A percentile compares a stretch with the other conserved stretches of the same genome.
phyloP scores from a whole-genome alignment of 2,329 filamentous ascomycete species.

The Alternaria novae-zelandiae region DNA sequence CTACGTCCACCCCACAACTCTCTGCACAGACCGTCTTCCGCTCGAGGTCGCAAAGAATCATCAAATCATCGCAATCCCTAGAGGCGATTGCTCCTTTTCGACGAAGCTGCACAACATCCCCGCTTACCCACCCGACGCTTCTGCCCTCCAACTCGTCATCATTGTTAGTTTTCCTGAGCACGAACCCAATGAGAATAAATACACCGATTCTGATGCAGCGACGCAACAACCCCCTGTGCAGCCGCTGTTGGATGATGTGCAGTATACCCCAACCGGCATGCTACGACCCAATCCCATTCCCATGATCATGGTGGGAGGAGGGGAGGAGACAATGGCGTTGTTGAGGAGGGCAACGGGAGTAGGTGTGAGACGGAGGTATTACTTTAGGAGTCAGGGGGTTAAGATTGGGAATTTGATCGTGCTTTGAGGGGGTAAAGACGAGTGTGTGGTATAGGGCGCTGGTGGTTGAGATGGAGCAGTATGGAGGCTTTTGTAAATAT shows the following conservation, averaged over 20 bases:
- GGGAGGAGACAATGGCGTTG: slow-evolving; percentile 67
- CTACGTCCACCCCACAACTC: slow-evolving; percentile 70
- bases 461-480: too few species aligned
- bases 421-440: slow-evolving; percentile 43
- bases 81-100: slow-evolving; percentile 84
- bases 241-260: slow-evolving; percentile 77
- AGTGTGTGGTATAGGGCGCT: too few species aligned
- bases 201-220: not conserved
- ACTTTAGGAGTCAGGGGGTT: slow-evolving; percentile 80
- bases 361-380: slow-evolving; percentile 78
- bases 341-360: slow-evolving; percentile 70
- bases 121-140: slow-evolving; percentile 67
- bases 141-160: slow-evolving; percentile 79
- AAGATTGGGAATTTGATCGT: slow-evolving; percentile 81
- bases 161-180: slow-evolving; percentile 70
- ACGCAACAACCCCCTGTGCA: slow-evolving; percentile 53
- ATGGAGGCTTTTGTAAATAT: too few species aligned
- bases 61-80: slow-evolving; percentile 80
- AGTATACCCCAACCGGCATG: slow-evolving; percentile 73
- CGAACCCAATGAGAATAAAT: slow-evolving; percentile 43
- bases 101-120: slow-evolving; percentile 87
- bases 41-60: slow-evolving; percentile 60
- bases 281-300: slow-evolving; percentile 74
- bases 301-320: slow-evolving; percentile 81
- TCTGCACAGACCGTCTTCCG: slow-evolving; percentile 67